These are phyloP conservation scores for Paracoccidioides brasiliensis DNA, from an alignment of 2,329 filamentous ascomycete genomes.

Conservation along the genomic window DNA sequence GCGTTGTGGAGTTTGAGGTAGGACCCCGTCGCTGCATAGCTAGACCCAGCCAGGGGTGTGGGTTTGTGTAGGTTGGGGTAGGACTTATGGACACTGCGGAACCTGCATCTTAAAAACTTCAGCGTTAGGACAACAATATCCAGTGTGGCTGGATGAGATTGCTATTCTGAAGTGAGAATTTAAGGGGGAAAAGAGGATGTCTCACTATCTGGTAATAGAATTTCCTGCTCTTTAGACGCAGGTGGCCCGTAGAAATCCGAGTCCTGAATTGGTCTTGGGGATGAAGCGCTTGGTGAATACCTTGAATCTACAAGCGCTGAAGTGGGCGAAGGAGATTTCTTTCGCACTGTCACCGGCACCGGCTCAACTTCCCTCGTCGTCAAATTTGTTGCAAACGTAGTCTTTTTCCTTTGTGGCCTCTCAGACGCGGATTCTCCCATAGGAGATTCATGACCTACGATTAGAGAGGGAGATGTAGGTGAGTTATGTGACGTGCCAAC, in stretches of 20 bases:
- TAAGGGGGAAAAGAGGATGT: neutral
- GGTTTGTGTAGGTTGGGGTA: neutral
- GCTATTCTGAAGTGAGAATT: neutral
- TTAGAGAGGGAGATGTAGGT: neutral
- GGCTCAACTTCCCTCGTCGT: conserved; percentile 3
- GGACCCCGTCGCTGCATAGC: neutral
- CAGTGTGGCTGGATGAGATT: neutral
- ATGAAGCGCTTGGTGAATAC: neutral
- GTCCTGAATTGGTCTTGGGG: neutral
- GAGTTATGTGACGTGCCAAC: conserved; percentile 3
- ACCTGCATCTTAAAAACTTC: neutral
- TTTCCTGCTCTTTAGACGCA: neutral
- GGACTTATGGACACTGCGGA: neutral
- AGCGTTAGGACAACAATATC: neutral
- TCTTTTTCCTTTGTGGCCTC: conserved; percentile 5
- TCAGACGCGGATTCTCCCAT: neutral
- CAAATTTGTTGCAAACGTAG: conserved; percentile 6
- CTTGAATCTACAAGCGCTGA: neutral
- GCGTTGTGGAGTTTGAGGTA: conserved; percentile 1
- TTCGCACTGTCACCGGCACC: neutral
- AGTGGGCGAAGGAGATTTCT: neutral
- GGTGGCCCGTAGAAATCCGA: neutral
- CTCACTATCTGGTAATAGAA: neutral
- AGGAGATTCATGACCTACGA: neutral
- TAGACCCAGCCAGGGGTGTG: neutral